Base-by-base conservation (phyloP, 345 rosid genomes). In the Fremontodendron californicum region DNA sequence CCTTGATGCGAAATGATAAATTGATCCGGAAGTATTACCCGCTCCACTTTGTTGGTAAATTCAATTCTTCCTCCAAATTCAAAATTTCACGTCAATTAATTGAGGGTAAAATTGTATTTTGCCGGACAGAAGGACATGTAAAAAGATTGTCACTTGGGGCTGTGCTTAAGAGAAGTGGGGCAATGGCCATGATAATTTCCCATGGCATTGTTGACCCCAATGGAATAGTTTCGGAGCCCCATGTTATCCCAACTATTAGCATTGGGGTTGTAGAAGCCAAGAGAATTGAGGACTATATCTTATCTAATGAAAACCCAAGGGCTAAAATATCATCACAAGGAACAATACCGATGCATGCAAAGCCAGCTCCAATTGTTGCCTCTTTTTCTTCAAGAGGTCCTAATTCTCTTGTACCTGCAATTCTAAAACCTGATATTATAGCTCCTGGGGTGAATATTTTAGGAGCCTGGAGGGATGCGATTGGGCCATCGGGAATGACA, bases 331-430 rank as follows among this genome's bases (percentile, higher is more conserved):
- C 48, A n/a, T 72, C 75, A 72, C 64, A 52, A 37, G 75, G 75
- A 31, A 72, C 75, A 72, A 72, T 52, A 35, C 9, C 63, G 12
- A 72, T 72, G 64, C 75, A 72, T 21, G 68, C 73, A 13, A 85
- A 81, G 75, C 83, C 85, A 57, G 83, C 92, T 18, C 90, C 87
- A 7, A 84, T 86, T 76, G 78, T 87, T n/a, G 89, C 89, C 18
- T 73, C 77, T 73, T 89, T 89, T 81, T 89, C 90, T 42, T 84
- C 90, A 21, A 76, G 90, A 68, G 92, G 92, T 25, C 92, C 90
- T 6, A 87, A 82, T 67, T 85, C 92, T 8, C 83, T 88, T 42
- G 81, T 86, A 39, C 87, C 90, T 0, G 75, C 84, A 10, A 80
- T 88, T 21, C 74, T 88, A 71, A 88, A 88, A 87, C 90, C 92